Evolutionary conservation across 495 filamentous ascomycete species (phyloP), one percentile per base, ranked within the genome.

Genomic region (Penicillium chermesinum): DNA sequence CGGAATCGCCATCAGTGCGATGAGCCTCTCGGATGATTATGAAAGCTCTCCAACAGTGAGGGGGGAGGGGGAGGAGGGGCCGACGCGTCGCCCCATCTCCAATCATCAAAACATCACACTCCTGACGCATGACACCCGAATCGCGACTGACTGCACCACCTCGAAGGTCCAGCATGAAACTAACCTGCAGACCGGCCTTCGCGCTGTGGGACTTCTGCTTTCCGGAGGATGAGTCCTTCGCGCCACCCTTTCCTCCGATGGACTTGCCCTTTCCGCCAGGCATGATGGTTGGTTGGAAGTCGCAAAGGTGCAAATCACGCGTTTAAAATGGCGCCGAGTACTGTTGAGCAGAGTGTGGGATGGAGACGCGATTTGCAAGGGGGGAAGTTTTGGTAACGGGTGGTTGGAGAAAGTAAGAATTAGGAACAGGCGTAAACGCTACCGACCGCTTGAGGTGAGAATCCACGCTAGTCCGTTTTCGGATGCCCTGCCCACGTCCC

Each of bases 201-300:
- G 89, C 89, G 58, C 91, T 96, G 77, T 98, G 93, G 62, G 90
- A 96, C 75, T 96, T 91, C 71, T 97, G 91, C 60, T 88, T 86
- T 78, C 96, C 96, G 67, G 80, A 77, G 60, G 78, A 75, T 67
- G 67, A 77, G 72, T 81, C 80, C 60, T 78, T 81, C 41, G 83
- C 86, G 61, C 88, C 87, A 47, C 86, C 93, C 84, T 98, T 97
- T 61, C 94, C 93, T 58, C 89, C 88, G 52, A 90, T 85, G 49
- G 87, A 91, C 77, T 95, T 95, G 74, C 89, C 89, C 76, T 95
- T 95, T 74, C 89, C 89, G 54, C 89, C 89, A 67, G 89, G 75
- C 83, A 86, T 86, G 66, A 69, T 71, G 63, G 62, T 62, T 50
- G 50, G 63, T 46, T 58, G 52, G 50, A 37, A 44, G 58, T 69